These are phyloP conservation scores for Rickenella mellea DNA, from an alignment of 768 basidiomycete species.

Conservation along the genomic window DNA sequence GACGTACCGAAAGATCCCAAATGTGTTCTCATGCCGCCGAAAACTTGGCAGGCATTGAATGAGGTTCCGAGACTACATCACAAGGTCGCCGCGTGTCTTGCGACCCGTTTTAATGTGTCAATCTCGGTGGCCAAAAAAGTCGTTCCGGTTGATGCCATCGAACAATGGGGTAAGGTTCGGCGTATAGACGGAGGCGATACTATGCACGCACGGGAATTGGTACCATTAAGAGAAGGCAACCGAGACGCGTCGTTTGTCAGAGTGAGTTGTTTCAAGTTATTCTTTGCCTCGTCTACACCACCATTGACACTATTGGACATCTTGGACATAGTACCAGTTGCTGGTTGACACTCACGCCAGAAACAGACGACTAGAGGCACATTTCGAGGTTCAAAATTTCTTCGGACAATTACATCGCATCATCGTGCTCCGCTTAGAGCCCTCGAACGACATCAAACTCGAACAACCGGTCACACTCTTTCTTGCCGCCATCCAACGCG, in stretches of 20 bases:
- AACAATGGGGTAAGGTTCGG: slow-evolving; percentile 19
- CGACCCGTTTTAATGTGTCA: slow-evolving; percentile 5
- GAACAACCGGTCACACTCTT: slow-evolving; percentile 10
- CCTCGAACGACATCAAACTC: slow-evolving; percentile 8
- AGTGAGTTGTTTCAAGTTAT: slow-evolving; percentile 14
- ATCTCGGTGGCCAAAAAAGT: slow-evolving; percentile 8
- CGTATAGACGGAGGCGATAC: slow-evolving; percentile 18
- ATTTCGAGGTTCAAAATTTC: slow-evolving; percentile 11
- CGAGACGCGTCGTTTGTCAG: slow-evolving; percentile 23
- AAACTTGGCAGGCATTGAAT: not conserved
- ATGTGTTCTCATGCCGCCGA: slow-evolving; percentile 20
- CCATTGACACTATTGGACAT: too few relatives aligned
- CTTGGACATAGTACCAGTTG: slow-evolving; percentile 22
- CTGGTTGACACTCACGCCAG: slow-evolving; percentile 19
- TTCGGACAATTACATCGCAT: slow-evolving; percentile 26
- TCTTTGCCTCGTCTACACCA: not conserved
- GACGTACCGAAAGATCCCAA: slow-evolving; percentile 13
- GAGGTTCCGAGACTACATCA: not conserved
- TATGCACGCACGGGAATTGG: slow-evolving; percentile 14
- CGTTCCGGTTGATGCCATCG: slow-evolving; percentile 6
- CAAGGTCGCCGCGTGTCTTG: slow-evolving; percentile 3
- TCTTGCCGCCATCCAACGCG: slow-evolving; percentile 17
- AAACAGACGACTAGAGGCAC: not conserved
- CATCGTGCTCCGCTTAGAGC: slow-evolving; percentile 14
- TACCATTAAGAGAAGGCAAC: slow-evolving; percentile 10